phyloP scores from a whole-genome alignment of 768 basidiomycete genomes.

The Trametes sanguinea region DNA sequence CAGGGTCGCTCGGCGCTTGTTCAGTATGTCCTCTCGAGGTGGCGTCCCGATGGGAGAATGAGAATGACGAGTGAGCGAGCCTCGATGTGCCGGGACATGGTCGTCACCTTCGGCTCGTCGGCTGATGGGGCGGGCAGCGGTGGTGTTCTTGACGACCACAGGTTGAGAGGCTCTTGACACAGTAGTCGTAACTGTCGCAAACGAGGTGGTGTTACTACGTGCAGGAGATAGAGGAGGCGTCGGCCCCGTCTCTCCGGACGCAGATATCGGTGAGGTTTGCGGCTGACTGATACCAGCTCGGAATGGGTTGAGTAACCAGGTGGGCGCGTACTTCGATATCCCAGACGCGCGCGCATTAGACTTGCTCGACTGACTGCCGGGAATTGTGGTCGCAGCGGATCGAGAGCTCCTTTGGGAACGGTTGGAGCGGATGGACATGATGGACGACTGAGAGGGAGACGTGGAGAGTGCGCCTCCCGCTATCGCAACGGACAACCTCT shows the following conservation, averaged over 20 bases:
- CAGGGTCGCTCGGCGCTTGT: conserved; percentile 54
- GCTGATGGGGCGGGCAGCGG: conserved; percentile 44
- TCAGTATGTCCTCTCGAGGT: conserved; percentile 63
- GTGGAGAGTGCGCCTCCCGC: conserved; percentile 44
- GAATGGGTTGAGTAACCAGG: conserved; percentile 83
- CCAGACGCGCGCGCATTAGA: conserved; percentile 42
- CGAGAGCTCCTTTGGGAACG: conserved; percentile 43
- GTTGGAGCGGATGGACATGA: conserved; percentile 55
- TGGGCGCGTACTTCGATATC: conserved; percentile 62
- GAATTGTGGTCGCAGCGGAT: conserved; percentile 37
- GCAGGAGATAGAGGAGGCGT: conserved; percentile 13
- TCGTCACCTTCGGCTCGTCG: conserved; percentile 66
- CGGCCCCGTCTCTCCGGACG: conserved; percentile 31
- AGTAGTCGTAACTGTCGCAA: not conserved
- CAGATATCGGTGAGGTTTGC: conserved; percentile 58
- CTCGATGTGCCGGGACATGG: conserved; percentile 43
- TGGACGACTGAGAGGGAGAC: conserved; percentile 69
- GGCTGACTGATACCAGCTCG: conserved; percentile 63
- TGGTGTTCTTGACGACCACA: conserved; percentile 37
- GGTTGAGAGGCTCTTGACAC: conserved; percentile 40
- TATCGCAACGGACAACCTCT: conserved; percentile 22
- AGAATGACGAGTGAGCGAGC: conserved; percentile 56
- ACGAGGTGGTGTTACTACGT: conserved; percentile 28
- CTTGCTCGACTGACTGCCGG: conserved; percentile 18
- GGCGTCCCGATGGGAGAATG: conserved; percentile 70